These are phyloP conservation scores for Argentina anserina DNA, from an alignment of 306 rosid genomes.

Conservation along the genomic window DNA sequence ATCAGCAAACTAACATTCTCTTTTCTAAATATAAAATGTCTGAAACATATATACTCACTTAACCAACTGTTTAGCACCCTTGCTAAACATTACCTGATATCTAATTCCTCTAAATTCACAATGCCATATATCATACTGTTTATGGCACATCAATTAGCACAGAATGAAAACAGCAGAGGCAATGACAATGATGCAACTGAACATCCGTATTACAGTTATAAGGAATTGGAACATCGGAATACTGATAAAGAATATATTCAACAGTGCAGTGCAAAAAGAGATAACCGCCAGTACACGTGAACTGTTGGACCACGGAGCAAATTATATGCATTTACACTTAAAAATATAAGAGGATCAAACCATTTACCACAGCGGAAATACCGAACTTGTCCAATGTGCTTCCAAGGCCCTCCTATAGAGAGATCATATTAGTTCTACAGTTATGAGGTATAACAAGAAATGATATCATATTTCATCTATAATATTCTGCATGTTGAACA, in stretches of 20 bases:
- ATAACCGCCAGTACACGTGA: background rate
- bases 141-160: background rate
- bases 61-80: background rate
- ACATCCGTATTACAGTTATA: background rate
- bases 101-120: background rate
- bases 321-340: background rate
- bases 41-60: background rate
- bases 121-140: background rate
- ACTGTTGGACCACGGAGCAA: background rate
- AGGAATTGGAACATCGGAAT: background rate
- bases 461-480: constrained; percentile 4
- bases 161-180: background rate
- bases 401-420: constrained; percentile 58
- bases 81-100: background rate
- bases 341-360: constrained; percentile 19
- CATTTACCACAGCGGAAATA: constrained; percentile 72
- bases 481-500: background rate
- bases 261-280: background rate
- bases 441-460: constrained; percentile 9
- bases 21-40: background rate
- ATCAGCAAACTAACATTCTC: background rate
- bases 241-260: background rate
- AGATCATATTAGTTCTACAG: constrained; percentile 11
- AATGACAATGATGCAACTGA: background rate
- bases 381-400: constrained; percentile 49